A percentile compares a stretch with the other conserved stretches of the same genome.
These are phyloP conservation scores for Amanita pseudoporphyria DNA, from an alignment of 768 basidiomycete genomes.

Conservation along the genomic window DNA sequence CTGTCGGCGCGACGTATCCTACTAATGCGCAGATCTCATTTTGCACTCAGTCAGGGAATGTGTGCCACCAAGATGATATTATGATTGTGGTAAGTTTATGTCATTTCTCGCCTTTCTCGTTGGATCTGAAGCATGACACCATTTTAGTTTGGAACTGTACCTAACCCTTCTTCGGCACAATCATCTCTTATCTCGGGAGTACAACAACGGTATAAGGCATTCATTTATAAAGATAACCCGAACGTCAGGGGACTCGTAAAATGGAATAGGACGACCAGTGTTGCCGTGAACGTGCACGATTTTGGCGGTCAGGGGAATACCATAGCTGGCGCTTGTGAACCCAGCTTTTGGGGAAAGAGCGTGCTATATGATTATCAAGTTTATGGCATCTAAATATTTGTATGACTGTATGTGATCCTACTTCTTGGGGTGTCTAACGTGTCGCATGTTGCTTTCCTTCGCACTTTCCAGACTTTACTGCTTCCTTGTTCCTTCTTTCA, in stretches of 20 bases:
- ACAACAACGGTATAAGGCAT: constrained; percentile 59
- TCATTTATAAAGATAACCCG: constrained; percentile 53
- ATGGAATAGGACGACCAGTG: constrained; percentile 47
- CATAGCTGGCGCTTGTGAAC: constrained; percentile 48
- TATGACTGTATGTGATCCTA: neutral
- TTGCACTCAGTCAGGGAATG: constrained; percentile 45
- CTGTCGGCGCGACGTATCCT: constrained; percentile 63
- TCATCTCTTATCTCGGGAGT: constrained; percentile 52
- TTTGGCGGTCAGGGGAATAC: constrained; percentile 51
- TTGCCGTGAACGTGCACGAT: constrained; percentile 45
- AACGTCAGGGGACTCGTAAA: constrained; percentile 38
- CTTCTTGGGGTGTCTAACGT: neutral
- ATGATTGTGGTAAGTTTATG: constrained; percentile 52
- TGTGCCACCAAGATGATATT: constrained; percentile 82
- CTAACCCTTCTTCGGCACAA: constrained; percentile 46
- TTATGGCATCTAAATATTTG: constrained; percentile 18
- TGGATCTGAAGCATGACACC: neutral
- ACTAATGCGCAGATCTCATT: constrained; percentile 46
- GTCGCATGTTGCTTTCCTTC: too few relatives aligned
- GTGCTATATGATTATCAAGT: constrained; percentile 70
- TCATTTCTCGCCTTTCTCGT: constrained; percentile 1
- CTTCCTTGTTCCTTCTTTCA: too few relatives aligned
- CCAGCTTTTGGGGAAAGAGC: constrained; percentile 56
- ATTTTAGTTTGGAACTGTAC: constrained; percentile 43
- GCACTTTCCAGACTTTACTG: neutral